Evolutionary conservation across 768 basidiomycete genomes (phyloP), one percentile per base, ranked within the genome.

Genomic region (Suillus paluster): DNA sequence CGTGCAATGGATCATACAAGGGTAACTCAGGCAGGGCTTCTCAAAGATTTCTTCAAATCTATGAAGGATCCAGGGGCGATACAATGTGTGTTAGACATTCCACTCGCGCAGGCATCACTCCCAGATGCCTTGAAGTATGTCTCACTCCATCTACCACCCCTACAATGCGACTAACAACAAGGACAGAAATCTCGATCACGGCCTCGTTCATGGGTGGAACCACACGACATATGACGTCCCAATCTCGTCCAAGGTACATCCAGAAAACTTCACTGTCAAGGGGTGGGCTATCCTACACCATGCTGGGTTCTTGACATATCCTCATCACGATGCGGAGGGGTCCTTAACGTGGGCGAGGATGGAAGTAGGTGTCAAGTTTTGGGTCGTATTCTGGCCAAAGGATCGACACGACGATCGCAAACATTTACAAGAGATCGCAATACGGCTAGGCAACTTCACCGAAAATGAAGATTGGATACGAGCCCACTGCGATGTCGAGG

Each of bases 261-360:
- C 21, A 0, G 21, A 45, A n/a, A 45, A 45, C 6, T 45, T 45
- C 21, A 23, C 12, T 3, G 45, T 45, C 0, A 45, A 45, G 5
- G 42, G 27, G 0, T 67, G 66, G 66, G 64, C 53, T 6, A 33
- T 65, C 0, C 3, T 63, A 8, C 62, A 57, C 9, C 64, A 65
- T 21, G 61, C 45, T 2, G 66, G 65, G n/a, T 63, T 56, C 19
- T 4, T 65, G 0, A 62, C 64, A 1, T 63, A 57, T 23, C 52
- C 59, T 0, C 66, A 65, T 23, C 61, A 67, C 8, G 57, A 67
- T 11, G 57, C 64, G 11, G 45, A 45, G 45, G 45, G 45, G 11
- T 12, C 5, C 12, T 12, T 45, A 0, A 45, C 21, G 3, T 45
- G 45, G 45, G 6, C 21, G 0, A 46, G 1, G 3, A 46, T 46